phyloP scores from a whole-genome alignment of 164 flowering plant genomes.

The Vitis rupestris region DNA sequence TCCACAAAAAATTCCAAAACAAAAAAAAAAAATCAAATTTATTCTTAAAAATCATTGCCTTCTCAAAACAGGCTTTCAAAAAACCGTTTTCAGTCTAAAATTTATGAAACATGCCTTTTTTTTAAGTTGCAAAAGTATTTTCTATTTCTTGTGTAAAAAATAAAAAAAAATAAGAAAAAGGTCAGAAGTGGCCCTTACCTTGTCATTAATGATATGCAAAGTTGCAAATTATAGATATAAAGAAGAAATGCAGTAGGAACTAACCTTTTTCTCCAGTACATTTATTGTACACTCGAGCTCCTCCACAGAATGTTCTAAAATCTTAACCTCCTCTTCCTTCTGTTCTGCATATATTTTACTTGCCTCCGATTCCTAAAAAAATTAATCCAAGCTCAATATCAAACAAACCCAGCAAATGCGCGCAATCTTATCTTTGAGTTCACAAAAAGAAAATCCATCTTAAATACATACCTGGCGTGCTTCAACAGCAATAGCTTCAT shows the following conservation, averaged over 20 bases:
- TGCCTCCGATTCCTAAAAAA: slow-evolving; percentile 64
- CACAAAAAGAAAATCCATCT: background rate
- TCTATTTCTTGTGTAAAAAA: too few relatives aligned
- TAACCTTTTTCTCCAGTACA: slow-evolving; percentile 80
- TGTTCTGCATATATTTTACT: slow-evolving; percentile 81
- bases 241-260: slow-evolving; percentile 5
- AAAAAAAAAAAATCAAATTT: too few relatives aligned
- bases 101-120: too few relatives aligned
- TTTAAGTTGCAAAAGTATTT: too few relatives aligned
- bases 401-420: background rate
- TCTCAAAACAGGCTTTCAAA: too few relatives aligned
- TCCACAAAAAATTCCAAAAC: too few relatives aligned
- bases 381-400: background rate
- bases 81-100: too few relatives aligned
- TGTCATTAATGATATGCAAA: background rate
- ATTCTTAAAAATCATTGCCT: too few relatives aligned
- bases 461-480: slow-evolving; percentile 67
- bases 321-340: slow-evolving; percentile 88
- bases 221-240: background rate
- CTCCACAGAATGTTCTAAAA: slow-evolving; percentile 80
- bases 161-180: too few relatives aligned
- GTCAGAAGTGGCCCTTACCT: too few relatives aligned
- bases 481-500: slow-evolving; percentile 83
- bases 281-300: slow-evolving; percentile 85
- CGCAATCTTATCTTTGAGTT: background rate